Base-by-base conservation (phyloP, 192 early-diverging fungal species). In the Gonapodya prolifera region DNA sequence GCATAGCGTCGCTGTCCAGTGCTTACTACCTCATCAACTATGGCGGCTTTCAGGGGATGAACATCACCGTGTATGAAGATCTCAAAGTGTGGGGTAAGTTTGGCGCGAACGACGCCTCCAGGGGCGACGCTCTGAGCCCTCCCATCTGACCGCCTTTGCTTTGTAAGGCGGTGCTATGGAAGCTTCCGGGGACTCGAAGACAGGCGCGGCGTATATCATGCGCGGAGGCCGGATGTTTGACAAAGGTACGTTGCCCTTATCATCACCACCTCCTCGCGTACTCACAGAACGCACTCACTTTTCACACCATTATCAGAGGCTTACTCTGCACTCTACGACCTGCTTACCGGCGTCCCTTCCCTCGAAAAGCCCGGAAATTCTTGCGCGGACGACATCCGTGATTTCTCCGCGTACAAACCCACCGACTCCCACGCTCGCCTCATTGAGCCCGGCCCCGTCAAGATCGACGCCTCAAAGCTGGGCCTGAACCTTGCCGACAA, bases 221-320 rank as follows among this genome's bases (percentile, higher is more conserved):
- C 69, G 70, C 31, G 81, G 81, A 33, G 81, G 81, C 17, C 75
- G 81, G 30, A 82, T 82, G 81, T 81, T 82, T 77, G 79, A 82
- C 73, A 28, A 35, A 34, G 30, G 35, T 28, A 75, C 30, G 1
- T 32, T 34, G 18, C 28, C 30, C 69, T 76, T 61, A 13, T n/a
- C 70, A 35, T 29, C 30, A 23, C 18, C 34, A 13, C 34, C 31
- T 33, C 1, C 30, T 0, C 70, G 29, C 70, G 70, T 8, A 69
- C 13, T 16, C n/a, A 69, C 61, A 69, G n/a, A 0, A 31, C 29
- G 69, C 33, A 18, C 33, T 33, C 69, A 2, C 28, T 1, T 69
- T 79, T 45, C 28, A 16, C 70, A 78, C 0, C 33, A 77, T 17
- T 69, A 35, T 2, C 17, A 75, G 80, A 82, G 77, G 81, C 80